phyloP scores from a whole-genome alignment of 768 basidiomycete genomes.

The Tulasnella sp. region DNA sequence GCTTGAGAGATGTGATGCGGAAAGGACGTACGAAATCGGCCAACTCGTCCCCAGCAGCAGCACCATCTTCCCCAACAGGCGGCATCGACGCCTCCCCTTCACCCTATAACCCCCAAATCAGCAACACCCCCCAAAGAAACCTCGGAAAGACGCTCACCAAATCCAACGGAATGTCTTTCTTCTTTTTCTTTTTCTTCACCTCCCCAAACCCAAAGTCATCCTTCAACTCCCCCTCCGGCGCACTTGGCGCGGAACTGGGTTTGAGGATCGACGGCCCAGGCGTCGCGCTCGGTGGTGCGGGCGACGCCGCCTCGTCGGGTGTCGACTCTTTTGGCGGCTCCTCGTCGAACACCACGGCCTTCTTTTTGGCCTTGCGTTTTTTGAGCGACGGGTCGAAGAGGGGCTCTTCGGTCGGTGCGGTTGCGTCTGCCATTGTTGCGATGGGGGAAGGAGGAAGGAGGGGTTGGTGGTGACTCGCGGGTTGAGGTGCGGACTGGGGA shows the following conservation, averaged over 20 bases:
- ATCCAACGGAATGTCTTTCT: slow-evolving; percentile 69
- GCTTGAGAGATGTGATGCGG: background rate
- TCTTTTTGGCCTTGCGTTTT: slow-evolving; percentile 67
- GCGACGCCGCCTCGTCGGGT: slow-evolving; percentile 27
- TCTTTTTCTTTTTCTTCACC: slow-evolving; percentile 81
- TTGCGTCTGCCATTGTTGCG: slow-evolving; percentile 11
- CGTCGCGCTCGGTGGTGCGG: background rate
- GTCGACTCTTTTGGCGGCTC: slow-evolving; percentile 73
- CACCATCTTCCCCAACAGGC: slow-evolving; percentile 16
- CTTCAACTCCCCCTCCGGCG: slow-evolving; percentile 25
- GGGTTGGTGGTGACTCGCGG: background rate
- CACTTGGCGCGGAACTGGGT: slow-evolving; percentile 21
- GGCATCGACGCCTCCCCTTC: background rate
- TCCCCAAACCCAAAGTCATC: slow-evolving; percentile 79
- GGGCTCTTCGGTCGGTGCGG: slow-evolving; percentile 58
- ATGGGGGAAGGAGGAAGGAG: background rate
- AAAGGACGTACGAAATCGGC: slow-evolving; percentile 8
- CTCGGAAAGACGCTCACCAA: slow-evolving; percentile 16
- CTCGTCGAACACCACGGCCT: slow-evolving; percentile 72
- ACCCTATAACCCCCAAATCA: background rate
- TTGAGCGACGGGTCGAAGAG: slow-evolving; percentile 75
- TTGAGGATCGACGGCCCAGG: slow-evolving; percentile 14
- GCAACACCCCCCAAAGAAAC: background rate
- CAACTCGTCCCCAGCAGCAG: background rate
- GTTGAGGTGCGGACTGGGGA: too few species aligned